Conservation (phyloP, 345 rosid genomes). For the Fremontodendron californicum region DNA sequence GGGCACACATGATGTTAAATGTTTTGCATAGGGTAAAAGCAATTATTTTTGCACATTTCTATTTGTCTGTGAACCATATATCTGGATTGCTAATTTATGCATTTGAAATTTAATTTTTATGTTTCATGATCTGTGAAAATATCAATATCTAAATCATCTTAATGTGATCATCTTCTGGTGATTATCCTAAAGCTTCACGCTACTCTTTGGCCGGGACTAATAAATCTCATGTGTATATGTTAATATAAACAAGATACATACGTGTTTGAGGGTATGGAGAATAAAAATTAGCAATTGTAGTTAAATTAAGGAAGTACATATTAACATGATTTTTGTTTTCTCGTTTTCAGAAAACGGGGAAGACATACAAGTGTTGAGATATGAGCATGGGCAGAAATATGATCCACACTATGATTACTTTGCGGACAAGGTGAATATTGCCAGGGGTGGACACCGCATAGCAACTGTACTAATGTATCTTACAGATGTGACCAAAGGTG, state of each 20-base stretch:
- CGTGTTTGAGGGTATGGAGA: not conserved
- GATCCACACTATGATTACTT: conserved; percentile 92
- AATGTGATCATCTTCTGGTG: not conserved
- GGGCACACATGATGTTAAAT: not conserved
- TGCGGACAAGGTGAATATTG: conserved; percentile 81
- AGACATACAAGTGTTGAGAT: conserved; percentile 86
- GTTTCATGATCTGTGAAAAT: not conserved
- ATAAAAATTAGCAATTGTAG: not conserved
- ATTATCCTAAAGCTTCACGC: not conserved
- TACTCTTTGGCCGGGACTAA: not conserved
- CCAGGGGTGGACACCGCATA: conserved; percentile 88
- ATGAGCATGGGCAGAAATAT: conserved; percentile 87
- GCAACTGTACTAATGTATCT: conserved; percentile 95
- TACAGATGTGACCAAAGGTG: conserved; percentile 79
- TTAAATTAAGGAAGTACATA: not conserved
- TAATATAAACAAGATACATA: not conserved
- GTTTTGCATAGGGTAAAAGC: not conserved
- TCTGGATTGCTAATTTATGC: not conserved
- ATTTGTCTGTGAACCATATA: not conserved
- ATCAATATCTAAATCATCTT: not conserved
- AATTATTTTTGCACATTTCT: not conserved
- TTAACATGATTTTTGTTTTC: not conserved
- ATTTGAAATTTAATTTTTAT: not conserved
- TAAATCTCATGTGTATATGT: not conserved
- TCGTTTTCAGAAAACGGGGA: conserved; percentile 75